phyloP scores from a whole-genome alignment of 441 rosid species.

The Breynia disticha region DNA sequence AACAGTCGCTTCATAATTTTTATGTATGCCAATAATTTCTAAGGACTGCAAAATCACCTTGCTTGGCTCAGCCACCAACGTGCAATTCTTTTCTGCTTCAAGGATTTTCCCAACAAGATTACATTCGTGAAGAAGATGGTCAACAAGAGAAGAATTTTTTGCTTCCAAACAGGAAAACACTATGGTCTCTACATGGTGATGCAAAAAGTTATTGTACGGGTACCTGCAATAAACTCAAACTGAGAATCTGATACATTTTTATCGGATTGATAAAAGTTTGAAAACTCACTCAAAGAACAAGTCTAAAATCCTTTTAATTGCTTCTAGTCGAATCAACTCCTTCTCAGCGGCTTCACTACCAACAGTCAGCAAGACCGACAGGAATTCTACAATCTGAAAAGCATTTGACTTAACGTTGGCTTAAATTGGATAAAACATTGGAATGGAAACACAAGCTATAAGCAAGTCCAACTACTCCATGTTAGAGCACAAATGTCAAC shows the following conservation, averaged over 20 bases:
- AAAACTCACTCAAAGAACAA: slow-evolving; percentile 72
- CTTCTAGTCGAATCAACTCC: slow-evolving; percentile 70
- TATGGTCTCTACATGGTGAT: slow-evolving; percentile 82
- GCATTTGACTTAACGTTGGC: slow-evolving; percentile 7
- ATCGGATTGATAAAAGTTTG: slow-evolving; percentile 7
- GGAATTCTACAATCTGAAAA: slow-evolving; percentile 79
- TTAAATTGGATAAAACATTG: neutral
- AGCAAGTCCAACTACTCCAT: too few species aligned
- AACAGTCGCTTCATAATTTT: too few species aligned
- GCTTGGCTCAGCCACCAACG: slow-evolving; percentile 36
- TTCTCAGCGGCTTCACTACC: slow-evolving; percentile 83
- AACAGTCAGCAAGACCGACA: slow-evolving; percentile 75
- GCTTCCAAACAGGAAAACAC: slow-evolving; percentile 77
- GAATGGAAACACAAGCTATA: too few species aligned
- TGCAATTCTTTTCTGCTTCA: slow-evolving; percentile 54
- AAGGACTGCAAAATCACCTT: slow-evolving; percentile 34
- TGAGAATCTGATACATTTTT: neutral
- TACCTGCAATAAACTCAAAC: slow-evolving; percentile 40
- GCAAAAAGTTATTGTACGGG: slow-evolving; percentile 90
- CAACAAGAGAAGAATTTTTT: slow-evolving; percentile 51
- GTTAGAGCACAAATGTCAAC: too few species aligned
- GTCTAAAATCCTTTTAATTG: slow-evolving; percentile 55
- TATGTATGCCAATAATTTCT: slow-evolving; percentile 3
- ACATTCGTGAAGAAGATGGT: slow-evolving; percentile 73
- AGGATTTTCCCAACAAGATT: slow-evolving; percentile 64